Percentiles rank a stretch among this genome's conserved stretches.
Evolutionary conservation across 306 rosid genomes (phyloP).

Genomic region (Elaeagnus macrophylla): DNA sequence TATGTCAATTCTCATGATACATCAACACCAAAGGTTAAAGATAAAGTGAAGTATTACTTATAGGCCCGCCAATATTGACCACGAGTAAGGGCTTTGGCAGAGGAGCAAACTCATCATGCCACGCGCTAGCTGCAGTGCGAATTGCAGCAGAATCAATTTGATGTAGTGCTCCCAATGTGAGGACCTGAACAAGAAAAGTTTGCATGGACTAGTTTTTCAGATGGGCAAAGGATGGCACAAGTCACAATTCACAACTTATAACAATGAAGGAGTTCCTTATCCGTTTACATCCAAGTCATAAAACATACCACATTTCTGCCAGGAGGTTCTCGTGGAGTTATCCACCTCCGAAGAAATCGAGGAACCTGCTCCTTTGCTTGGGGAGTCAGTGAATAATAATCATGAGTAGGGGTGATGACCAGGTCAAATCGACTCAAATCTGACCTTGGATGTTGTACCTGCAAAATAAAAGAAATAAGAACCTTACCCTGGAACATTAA

Average conservation of each 20-base stretch:
- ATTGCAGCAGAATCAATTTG: conserved; percentile 76
- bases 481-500: conserved; percentile 1
- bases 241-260: too few species aligned
- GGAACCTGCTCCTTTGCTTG: conserved; percentile 72
- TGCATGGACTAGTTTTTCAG: conserved; percentile 8
- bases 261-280: too few species aligned
- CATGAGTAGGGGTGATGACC: conserved; percentile 85
- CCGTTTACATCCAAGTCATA: conserved; percentile 5
- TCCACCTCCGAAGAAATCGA: conserved; percentile 64
- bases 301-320: conserved; percentile 74
- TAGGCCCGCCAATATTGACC: conserved; percentile 76
- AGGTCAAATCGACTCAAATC: conserved; percentile 73
- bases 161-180: conserved; percentile 77
- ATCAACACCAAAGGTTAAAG: conserved; percentile 4
- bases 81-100: conserved; percentile 78
- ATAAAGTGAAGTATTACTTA: conserved; percentile 38
- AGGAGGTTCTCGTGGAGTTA: conserved; percentile 84
- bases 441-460: conserved; percentile 78
- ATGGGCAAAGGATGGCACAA: conserved; percentile 3
- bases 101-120: conserved; percentile 78
- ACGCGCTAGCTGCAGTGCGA: conserved; percentile 67
- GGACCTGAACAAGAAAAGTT: conserved; percentile 38
- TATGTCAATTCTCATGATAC: background rate
- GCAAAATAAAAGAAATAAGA: conserved; percentile 2
- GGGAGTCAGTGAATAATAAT: conserved; percentile 81